Evolutionary conservation across 78 protist species (phyloP).

Genomic region (Protostelium mycophagum): DNA sequence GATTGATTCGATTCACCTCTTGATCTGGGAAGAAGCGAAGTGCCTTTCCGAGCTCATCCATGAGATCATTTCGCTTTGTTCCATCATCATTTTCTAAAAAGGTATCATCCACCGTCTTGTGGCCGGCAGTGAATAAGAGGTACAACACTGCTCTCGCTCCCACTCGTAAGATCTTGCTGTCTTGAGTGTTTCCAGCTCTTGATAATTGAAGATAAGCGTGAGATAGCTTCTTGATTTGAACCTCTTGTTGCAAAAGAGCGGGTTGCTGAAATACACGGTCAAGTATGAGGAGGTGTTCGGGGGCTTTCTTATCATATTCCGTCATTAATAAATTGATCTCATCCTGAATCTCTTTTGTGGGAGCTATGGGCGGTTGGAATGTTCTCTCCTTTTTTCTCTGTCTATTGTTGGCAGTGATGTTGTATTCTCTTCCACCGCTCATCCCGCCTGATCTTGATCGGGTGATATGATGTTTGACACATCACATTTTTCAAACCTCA

Average conservation of each 20-base stretch:
- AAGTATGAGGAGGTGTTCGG: neutral
- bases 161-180: neutral
- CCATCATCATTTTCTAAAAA: neutral
- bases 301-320: too few relatives aligned
- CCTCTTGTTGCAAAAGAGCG: neutral
- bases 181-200: neutral
- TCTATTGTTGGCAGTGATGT: neutral
- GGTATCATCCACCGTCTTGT: neutral
- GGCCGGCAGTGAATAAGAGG: neutral
- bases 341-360: too few relatives aligned
- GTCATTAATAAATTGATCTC: too few relatives aligned
- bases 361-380: neutral
- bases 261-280: neutral
- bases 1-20: too few relatives aligned
- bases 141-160: neutral
- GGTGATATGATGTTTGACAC: neutral
- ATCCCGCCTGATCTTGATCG: neutral
- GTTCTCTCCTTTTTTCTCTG: neutral
- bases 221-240: neutral
- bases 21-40: neutral
- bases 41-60: neutral
- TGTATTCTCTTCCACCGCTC: too few relatives aligned
- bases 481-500: neutral
- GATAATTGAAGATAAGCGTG: neutral
- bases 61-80: neutral